A percentile compares a stretch with the other conserved stretches of the same genome.
These are phyloP conservation scores for Talaromyces pinophilus DNA, from an alignment of 2,329 filamentous ascomycete genomes.

Conservation along the genomic window DNA sequence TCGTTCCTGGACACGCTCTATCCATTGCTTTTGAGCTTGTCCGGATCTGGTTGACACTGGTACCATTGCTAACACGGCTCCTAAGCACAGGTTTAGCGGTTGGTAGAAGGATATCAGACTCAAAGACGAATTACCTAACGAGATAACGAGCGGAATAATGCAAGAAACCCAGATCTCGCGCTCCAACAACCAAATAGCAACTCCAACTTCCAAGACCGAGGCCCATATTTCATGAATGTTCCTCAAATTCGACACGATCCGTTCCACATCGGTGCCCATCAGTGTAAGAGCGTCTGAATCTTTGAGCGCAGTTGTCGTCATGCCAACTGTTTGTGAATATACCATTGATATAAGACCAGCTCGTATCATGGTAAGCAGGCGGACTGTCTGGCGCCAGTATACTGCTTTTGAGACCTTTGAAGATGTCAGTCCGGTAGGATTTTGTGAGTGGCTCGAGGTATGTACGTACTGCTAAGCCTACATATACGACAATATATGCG, in stretches of 20 bases:
- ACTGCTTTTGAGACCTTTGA: constrained; percentile 5
- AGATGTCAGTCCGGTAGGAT: neutral
- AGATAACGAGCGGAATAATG: constrained; percentile 42
- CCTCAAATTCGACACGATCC: constrained; percentile 44
- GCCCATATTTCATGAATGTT: constrained; percentile 50
- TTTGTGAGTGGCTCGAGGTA: constrained; percentile 31
- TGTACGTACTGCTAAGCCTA: constrained; percentile 44
- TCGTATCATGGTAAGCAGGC: constrained; percentile 42
- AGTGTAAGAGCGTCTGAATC: constrained; percentile 46
- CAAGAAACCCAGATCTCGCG: constrained; percentile 4
- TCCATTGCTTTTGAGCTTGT: constrained; percentile 3
- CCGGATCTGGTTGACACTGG: constrained; percentile 1
- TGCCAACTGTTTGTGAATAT: constrained; percentile 45
- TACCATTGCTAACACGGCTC: constrained; percentile 28
- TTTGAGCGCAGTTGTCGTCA: constrained; percentile 28
- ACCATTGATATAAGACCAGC: constrained; percentile 52
- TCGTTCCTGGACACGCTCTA: neutral
- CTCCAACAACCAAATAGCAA: constrained; percentile 13
- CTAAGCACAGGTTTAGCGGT: constrained; percentile 28
- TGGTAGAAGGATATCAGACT: neutral
- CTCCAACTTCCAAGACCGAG: neutral
- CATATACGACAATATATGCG: constrained; percentile 46
- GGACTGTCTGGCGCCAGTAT: constrained; percentile 9
- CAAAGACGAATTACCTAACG: constrained; percentile 31
- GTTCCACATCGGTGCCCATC: constrained; percentile 50